Evolutionary conservation across 139 green algal genomes (phyloP).

Genomic region (Tetradesmus lagerheimii): DNA sequence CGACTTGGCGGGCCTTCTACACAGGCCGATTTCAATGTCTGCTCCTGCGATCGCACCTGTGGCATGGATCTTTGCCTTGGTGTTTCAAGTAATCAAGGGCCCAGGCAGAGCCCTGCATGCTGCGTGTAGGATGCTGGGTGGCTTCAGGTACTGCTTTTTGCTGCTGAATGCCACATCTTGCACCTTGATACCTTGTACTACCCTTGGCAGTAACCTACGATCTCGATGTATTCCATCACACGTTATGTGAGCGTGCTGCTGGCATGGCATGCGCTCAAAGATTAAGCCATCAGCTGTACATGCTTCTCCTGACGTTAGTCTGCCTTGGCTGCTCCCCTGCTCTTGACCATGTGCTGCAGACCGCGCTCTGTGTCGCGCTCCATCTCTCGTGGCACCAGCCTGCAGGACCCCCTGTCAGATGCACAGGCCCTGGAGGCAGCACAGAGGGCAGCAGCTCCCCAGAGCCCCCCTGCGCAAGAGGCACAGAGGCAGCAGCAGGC

Average conservation of each 20-base stretch:
- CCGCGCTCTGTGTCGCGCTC: background rate
- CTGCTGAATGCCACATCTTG: background rate
- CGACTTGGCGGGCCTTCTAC: background rate
- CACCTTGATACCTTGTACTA: background rate
- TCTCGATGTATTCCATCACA: too few species aligned
- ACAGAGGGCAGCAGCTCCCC: background rate
- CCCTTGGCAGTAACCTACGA: background rate
- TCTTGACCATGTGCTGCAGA: background rate
- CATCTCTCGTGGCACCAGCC: background rate
- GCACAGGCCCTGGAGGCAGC: background rate
- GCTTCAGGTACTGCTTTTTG: conserved; percentile 19
- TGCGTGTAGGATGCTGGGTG: background rate
- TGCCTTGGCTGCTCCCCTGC: background rate
- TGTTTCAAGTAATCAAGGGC: background rate
- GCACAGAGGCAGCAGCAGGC: background rate
- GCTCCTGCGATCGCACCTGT: background rate
- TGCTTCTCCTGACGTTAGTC: background rate
- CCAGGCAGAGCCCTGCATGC: background rate
- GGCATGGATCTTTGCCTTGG: background rate
- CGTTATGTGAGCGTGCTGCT: background rate
- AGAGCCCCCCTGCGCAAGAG: background rate
- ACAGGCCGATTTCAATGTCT: background rate
- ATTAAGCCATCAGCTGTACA: background rate
- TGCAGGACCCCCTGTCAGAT: conserved; percentile 10
- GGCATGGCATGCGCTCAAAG: background rate